A percentile compares a stretch with the other conserved stretches of the same genome.
These are phyloP conservation scores for Clarireedia monteithiana DNA, from an alignment of 2,329 filamentous ascomycete genomes.

Conservation along the genomic window DNA sequence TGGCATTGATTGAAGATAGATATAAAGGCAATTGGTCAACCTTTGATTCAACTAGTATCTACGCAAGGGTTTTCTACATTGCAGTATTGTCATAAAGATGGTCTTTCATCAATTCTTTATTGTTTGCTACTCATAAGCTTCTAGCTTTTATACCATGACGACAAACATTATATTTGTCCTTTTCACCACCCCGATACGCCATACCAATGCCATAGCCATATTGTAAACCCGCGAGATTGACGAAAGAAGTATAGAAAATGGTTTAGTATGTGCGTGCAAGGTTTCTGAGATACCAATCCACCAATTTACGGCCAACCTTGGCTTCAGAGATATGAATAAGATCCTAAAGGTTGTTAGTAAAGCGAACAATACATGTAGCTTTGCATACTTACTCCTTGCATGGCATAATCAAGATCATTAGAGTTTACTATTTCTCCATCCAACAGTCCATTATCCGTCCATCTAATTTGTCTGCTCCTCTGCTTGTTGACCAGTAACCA, in stretches of 20 bases:
- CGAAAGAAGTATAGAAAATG: conserved; percentile 16
- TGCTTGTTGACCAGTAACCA: conserved; percentile 98
- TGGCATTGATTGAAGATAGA: background rate
- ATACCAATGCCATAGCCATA: conserved; percentile 27
- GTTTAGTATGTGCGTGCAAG: conserved; percentile 83
- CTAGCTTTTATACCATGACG: conserved; percentile 2
- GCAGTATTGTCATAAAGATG: background rate
- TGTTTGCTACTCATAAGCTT: conserved; percentile 7
- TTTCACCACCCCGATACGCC: conserved; percentile 9
- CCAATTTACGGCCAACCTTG: conserved; percentile 93
- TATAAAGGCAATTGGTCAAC: background rate
- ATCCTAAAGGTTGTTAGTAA: conserved; percentile 48
- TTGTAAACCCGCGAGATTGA: conserved; percentile 20
- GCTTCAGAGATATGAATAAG: conserved; percentile 98
- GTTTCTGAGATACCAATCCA: conserved; percentile 99
- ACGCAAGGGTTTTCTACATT: no score
- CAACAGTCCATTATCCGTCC: conserved; percentile 81
- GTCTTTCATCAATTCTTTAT: conserved; percentile 5
- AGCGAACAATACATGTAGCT: background rate
- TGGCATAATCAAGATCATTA: conserved; percentile 92
- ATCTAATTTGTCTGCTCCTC: conserved; percentile 91
- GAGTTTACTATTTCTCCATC: conserved; percentile 91
- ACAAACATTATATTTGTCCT: conserved; percentile 3
- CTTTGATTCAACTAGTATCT: no score
- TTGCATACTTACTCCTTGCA: conserved; percentile 69